These are phyloP conservation scores for Panicum hallii DNA, from an alignment of 202 grass and related monocot genomes.

Conservation along the genomic window DNA sequence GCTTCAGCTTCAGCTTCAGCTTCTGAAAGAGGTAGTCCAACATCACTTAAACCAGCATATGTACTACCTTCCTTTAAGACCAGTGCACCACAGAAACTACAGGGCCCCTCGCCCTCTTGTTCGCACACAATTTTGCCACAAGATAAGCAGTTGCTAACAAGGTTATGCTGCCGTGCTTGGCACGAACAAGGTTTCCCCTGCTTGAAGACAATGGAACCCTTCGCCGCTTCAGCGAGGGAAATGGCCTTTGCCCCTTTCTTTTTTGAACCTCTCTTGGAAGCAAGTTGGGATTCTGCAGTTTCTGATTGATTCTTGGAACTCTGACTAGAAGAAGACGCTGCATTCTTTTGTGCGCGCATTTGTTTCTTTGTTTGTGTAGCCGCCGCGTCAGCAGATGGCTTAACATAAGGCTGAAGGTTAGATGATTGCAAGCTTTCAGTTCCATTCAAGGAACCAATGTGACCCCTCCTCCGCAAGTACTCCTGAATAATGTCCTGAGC, in stretches of 20 bases:
- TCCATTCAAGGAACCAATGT: slow-evolving; percentile 55
- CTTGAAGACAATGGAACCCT: slow-evolving; percentile 93
- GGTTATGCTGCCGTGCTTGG: slow-evolving; percentile 86
- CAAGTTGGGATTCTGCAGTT: slow-evolving; percentile 41
- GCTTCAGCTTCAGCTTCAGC: slow-evolving; percentile 83
- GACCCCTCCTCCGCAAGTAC: slow-evolving; percentile 81
- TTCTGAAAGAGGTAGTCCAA: slow-evolving; percentile 76
- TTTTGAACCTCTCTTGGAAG: slow-evolving; percentile 62
- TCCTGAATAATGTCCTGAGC: slow-evolving; percentile 74
- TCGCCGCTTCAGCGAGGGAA: slow-evolving; percentile 85
- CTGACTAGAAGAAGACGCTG: slow-evolving; percentile 51
- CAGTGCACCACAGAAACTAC: slow-evolving; percentile 92
- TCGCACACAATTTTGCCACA: slow-evolving; percentile 98
- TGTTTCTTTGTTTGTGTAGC: slow-evolving; percentile 65
- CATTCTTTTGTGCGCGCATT: slow-evolving; percentile 58
- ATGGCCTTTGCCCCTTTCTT: slow-evolving; percentile 84
- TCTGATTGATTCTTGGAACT: slow-evolving; percentile 64
- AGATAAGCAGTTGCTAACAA: slow-evolving; percentile 97
- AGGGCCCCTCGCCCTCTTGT: slow-evolving; percentile 96
- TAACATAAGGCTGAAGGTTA: slow-evolving; percentile 62
- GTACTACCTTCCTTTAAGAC: slow-evolving; percentile 94
- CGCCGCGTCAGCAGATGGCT: slow-evolving; percentile 59
- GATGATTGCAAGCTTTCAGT: slow-evolving; percentile 39
- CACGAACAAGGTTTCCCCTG: slow-evolving; percentile 95
- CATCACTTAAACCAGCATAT: slow-evolving; percentile 95